Evolutionary conservation across 2,329 filamentous ascomycete genomes (phyloP).

Genomic region (Cladosporium sp.): DNA sequence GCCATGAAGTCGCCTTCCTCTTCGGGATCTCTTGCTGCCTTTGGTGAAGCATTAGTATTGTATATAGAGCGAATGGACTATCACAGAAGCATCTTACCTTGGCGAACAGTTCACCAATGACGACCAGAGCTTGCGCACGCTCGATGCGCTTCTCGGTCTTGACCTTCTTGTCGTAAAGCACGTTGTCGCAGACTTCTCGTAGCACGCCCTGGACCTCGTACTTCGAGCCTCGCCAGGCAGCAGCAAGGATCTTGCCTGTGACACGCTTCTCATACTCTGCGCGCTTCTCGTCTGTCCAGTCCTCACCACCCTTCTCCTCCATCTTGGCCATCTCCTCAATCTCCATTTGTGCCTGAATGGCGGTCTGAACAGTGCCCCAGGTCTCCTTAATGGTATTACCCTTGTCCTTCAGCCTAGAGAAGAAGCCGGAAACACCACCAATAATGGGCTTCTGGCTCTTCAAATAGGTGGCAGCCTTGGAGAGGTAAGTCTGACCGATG

Average conservation of each 20-base stretch:
- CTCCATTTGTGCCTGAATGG: slow-evolving; percentile 94
- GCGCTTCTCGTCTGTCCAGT: slow-evolving; percentile 98
- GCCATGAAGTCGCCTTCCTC: slow-evolving; percentile 99
- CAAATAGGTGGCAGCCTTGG: slow-evolving; percentile 80
- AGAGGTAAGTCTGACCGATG: slow-evolving; percentile 84
- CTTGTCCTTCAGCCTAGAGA: slow-evolving; percentile 91
- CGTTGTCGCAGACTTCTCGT: slow-evolving; percentile 86
- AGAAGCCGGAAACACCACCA: slow-evolving; percentile 84
- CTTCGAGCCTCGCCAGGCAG: slow-evolving; percentile 92
- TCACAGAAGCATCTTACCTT: slow-evolving; percentile 57
- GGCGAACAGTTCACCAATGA: slow-evolving; percentile 83
- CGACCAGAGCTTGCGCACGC: slow-evolving; percentile 80
- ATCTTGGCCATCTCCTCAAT: slow-evolving; percentile 99
- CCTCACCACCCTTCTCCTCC: slow-evolving; percentile 90
- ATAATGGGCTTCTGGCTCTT: slow-evolving; percentile 91
- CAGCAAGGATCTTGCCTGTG: slow-evolving; percentile 95
- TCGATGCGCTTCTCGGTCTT: slow-evolving; percentile 81
- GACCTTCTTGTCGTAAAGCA: slow-evolving; percentile 76
- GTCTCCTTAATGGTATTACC: slow-evolving; percentile 95
- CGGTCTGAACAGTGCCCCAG: slow-evolving; percentile 94
- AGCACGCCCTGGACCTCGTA: slow-evolving; percentile 97
- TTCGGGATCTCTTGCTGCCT: slow-evolving; percentile 86
- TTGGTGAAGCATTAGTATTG: slow-evolving; percentile 15
- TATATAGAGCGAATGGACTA: not conserved
- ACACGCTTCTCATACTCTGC: slow-evolving; percentile 92